Percentiles rank a stretch among this genome's conserved stretches.
These are phyloP conservation scores for Aleurites moluccanus DNA, from an alignment of 441 rosid species.

Conservation along the genomic window DNA sequence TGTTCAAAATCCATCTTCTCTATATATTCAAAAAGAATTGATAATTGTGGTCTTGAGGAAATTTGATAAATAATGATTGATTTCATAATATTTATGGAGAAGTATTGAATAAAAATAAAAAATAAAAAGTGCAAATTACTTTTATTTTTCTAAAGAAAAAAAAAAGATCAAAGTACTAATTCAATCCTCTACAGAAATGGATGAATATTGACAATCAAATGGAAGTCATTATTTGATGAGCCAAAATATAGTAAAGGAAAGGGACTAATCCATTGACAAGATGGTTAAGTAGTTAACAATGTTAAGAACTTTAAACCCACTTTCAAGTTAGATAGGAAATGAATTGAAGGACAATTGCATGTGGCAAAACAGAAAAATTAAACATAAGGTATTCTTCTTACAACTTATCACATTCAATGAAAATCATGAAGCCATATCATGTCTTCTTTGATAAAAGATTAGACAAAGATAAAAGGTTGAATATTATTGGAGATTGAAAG, in stretches of 20 bases:
- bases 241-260: neutral
- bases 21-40: too few species aligned
- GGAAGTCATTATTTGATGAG: neutral
- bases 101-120: neutral
- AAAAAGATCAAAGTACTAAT: neutral
- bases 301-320: neutral
- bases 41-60: too few species aligned
- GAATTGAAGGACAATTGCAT: neutral
- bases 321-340: neutral
- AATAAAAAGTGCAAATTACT: too few species aligned
- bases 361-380: slow-evolving; percentile 1
- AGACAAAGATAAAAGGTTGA: slow-evolving; percentile 5
- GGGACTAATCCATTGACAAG: neutral
- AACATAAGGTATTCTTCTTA: neutral
- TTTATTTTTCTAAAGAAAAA: too few species aligned
- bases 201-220: too few species aligned
- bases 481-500: neutral
- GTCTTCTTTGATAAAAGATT: slow-evolving; percentile 8
- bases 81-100: too few species aligned
- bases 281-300: neutral
- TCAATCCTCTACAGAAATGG: too few species aligned
- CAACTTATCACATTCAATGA: neutral
- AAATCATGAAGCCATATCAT: slow-evolving; percentile 4
- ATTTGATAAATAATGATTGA: too few species aligned
- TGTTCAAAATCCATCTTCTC: too few species aligned